These are phyloP conservation scores for Septoria petroselini DNA, from an alignment of 2,329 filamentous ascomycete species.

Conservation along the genomic window DNA sequence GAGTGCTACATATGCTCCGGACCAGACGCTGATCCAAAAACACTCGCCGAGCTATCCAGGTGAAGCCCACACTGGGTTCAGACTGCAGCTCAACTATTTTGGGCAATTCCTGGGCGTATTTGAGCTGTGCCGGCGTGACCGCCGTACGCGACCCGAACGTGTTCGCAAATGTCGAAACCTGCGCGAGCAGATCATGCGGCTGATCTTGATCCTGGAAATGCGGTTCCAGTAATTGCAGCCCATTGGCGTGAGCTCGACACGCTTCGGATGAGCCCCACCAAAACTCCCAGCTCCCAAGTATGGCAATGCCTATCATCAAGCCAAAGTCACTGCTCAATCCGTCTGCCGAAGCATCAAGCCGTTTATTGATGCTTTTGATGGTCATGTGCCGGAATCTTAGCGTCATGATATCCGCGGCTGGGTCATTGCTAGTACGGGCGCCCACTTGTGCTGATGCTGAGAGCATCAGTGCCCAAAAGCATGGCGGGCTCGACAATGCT, in stretches of 20 bases:
- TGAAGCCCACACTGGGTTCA: constrained; percentile 13
- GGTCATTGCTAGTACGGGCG: not conserved
- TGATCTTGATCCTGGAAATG: constrained; percentile 13
- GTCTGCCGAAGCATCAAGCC: constrained; percentile 11
- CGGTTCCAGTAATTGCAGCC: constrained; percentile 13
- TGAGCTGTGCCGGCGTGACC: not conserved
- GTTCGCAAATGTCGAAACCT: constrained; percentile 19
- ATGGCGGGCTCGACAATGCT: constrained; percentile 17
- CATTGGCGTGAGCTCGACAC: constrained; percentile 20
- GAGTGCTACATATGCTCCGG: constrained; percentile 9
- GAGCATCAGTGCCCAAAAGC: constrained; percentile 22
- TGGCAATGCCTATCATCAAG: constrained; percentile 18
- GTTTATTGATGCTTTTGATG: constrained; percentile 17
- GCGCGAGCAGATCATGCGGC: constrained; percentile 15
- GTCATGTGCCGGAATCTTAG: constrained; percentile 21
- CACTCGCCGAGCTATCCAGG: constrained; percentile 5
- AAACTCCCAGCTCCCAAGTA: constrained; percentile 22
- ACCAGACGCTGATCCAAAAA: constrained; percentile 16
- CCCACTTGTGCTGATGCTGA: constrained; percentile 15
- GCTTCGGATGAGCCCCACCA: constrained; percentile 18
- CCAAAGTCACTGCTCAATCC: constrained; percentile 18
- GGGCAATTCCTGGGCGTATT: constrained; percentile 10
- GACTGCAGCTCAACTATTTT: constrained; percentile 11
- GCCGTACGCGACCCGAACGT: constrained; percentile 11
- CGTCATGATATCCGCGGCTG: constrained; percentile 9